Base-by-base conservation (phyloP, 495 filamentous ascomycete genomes). In the Aspergillus indologenus region DNA sequence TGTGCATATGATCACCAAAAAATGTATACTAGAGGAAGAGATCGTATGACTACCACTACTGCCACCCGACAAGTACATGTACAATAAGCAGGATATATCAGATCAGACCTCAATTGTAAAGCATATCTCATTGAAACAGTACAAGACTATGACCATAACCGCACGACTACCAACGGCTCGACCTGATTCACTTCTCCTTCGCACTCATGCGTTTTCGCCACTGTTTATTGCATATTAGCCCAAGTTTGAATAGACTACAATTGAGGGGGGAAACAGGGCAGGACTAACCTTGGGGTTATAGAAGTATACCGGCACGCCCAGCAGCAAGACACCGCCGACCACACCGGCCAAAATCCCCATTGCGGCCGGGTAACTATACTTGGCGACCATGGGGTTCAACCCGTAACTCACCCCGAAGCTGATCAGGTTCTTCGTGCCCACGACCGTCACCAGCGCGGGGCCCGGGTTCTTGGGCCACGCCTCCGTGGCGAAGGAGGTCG, bases 401-500 rank as follows among this genome's bases (percentile, higher is more conserved):
- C 71, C 72, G 62, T 75, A 73, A 46, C 67, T 70, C 45, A 72
- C 24, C 6, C 65, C 73, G 59, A 77, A 75, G 7, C 70, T 62
- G 9, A 77, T 61, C 21, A 75, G 63, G 31, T 75, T 75, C 62
- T 75, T 76, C 22, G 68, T 69, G 0, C 72, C 74, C 22, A 75
- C 70, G 3, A 77, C 73, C 3, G 70, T 64, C 20, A 73, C 74
- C 31, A 77, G 58, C 3, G 74, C 74, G 2, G 73, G 70, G 3
- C 73, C 73, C 5, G 74, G 74, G 57, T 75, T 73, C 58, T 71
- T 71, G 40, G 74, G 70, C 66, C 67, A 73, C 1, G 67, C 71
- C 54, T 75, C 74, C 3, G 74, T 61, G 0, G 74, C 71, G 40
- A 75, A 77, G 2, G 68, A 66, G 14, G 73, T 74, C 0, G 69